Evolutionary conservation across 306 rosid genomes (phyloP).

Genomic region (Cicer bijugum): DNA sequence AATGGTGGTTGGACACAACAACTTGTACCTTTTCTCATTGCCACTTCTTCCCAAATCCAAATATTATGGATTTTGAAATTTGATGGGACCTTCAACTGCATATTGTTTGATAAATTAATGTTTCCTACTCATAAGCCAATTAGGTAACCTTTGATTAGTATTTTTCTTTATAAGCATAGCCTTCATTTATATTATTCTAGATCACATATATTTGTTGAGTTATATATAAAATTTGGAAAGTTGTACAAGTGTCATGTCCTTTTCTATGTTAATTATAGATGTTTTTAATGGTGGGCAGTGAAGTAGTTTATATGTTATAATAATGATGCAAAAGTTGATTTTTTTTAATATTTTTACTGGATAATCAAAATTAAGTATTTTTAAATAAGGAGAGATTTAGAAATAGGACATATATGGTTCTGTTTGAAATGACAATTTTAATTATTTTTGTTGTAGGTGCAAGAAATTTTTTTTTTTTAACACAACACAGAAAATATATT

Average conservation of each 20-base stretch:
- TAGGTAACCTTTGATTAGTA: background rate
- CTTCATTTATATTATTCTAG: background rate
- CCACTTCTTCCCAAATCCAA: constrained; percentile 8
- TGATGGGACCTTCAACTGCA: constrained; percentile 44
- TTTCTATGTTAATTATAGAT: background rate
- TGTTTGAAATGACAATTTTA: background rate
- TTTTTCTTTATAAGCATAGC: no score
- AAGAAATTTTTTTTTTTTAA: background rate
- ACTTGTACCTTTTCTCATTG: constrained; percentile 1
- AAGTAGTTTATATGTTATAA: background rate
- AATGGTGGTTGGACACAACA: background rate
- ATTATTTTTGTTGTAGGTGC: constrained; percentile 12
- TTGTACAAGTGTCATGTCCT: background rate
- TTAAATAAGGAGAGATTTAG: background rate
- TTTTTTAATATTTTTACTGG: no score
- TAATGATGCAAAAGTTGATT: constrained; percentile 14
- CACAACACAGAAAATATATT: no score
- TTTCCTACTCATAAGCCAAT: constrained; percentile 11
- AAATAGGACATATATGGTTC: background rate
- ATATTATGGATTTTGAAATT: constrained; percentile 1
- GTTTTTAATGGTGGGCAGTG: background rate
- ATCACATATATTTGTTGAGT: background rate
- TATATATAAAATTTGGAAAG: background rate
- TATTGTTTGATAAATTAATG: constrained; percentile 35
- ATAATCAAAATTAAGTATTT: no score